Conservation (phyloP, 495 filamentous ascomycete genomes). For the Cercophora samala region DNA sequence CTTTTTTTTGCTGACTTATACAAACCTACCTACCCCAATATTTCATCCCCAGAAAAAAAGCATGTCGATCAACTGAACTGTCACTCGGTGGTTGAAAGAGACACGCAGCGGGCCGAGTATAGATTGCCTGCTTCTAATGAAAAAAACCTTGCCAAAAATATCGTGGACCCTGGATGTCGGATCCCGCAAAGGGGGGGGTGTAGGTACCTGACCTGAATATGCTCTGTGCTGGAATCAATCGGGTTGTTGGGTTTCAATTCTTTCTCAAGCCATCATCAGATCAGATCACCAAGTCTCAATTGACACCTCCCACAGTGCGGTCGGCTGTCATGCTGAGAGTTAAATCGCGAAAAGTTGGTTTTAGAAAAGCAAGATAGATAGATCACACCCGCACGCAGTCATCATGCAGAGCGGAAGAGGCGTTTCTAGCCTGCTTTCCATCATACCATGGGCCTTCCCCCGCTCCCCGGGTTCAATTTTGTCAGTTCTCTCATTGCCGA, state of each 20-base stretch:
- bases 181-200: not conserved
- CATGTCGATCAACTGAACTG: not conserved
- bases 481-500: not conserved
- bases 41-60: not conserved
- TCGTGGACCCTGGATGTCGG: not conserved
- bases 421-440: not conserved
- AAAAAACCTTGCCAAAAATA: not conserved
- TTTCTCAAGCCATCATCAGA: not conserved
- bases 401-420: not conserved
- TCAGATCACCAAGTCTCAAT: not conserved
- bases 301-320: not conserved
- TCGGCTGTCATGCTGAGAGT: no score
- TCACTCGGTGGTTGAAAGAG: not conserved
- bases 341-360: no score
- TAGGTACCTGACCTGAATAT: no score
- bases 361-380: not conserved
- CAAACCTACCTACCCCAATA: no score
- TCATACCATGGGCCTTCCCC: not conserved
- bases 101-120: not conserved
- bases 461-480: not conserved
- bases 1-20: not conserved
- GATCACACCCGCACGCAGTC: not conserved
- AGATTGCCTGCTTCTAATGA: not conserved
- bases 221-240: not conserved
- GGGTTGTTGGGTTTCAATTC: not conserved